A percentile compares a stretch with the other conserved stretches of the same genome.
Evolutionary conservation across 1,284 basidiomycete genomes (phyloP).

Genomic region (Cutaneotrichosporon daszewskae): DNA sequence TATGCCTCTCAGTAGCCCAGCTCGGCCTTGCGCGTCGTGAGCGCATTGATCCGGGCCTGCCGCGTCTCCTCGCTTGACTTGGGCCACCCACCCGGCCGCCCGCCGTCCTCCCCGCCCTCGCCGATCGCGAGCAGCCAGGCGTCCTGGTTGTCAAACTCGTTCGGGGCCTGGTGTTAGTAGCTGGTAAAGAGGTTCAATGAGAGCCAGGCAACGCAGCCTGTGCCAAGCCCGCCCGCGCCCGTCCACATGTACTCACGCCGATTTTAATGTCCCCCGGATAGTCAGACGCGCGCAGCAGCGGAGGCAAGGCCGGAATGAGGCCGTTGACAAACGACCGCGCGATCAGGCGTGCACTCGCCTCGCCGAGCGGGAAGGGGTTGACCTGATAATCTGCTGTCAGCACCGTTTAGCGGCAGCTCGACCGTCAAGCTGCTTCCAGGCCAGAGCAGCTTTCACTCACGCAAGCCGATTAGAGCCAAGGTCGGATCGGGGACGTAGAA

Average conservation of each 20-base stretch:
- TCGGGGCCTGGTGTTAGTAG: too few relatives aligned
- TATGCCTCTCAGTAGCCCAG: conserved; percentile 8
- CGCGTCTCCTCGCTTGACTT: conserved; percentile 3
- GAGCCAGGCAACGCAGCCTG: too few relatives aligned
- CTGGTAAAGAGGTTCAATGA: too few relatives aligned
- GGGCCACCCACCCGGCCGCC: conserved; percentile 9
- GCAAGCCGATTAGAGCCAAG: conserved; percentile 40
- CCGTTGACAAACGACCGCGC: conserved; percentile 13
- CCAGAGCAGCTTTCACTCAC: conserved; percentile 29
- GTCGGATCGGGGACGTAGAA: conserved; percentile 46
- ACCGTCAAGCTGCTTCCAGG: too few relatives aligned
- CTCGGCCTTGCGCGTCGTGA: conserved; percentile 7
- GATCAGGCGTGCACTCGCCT: conserved; percentile 45
- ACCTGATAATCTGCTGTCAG: conserved; percentile 39
- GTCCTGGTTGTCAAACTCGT: conserved; percentile 24
- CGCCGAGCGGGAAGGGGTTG: conserved; percentile 49
- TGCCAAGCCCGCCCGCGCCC: too few relatives aligned
- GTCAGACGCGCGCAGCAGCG: conserved; percentile 12
- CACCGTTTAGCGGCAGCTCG: neutral
- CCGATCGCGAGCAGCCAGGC: conserved; percentile 22
- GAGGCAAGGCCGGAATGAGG: conserved; percentile 17
- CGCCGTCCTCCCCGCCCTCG: conserved; percentile 17
- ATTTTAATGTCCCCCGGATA: conserved; percentile 13
- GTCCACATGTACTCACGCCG: too few relatives aligned
- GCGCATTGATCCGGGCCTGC: conserved; percentile 10